A percentile compares a stretch with the other conserved stretches of the same genome.
phyloP scores from a whole-genome alignment of 768 basidiomycete genomes.

The Thelephora aurantiotincta region DNA sequence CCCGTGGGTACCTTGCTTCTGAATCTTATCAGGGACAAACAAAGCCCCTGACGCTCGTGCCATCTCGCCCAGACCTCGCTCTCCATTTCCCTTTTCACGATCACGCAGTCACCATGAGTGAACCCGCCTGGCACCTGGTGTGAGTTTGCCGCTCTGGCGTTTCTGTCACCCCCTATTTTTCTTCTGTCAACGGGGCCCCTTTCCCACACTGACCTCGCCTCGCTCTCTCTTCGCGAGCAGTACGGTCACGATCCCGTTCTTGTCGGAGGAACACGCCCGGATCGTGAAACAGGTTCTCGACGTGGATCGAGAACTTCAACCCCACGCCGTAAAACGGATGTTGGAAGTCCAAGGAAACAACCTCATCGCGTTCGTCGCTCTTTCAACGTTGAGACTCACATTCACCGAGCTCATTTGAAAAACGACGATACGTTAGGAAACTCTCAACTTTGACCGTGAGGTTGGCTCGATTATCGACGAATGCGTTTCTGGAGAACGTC shows the following conservation, averaged over 20 bases:
- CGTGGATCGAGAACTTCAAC: slow-evolving; percentile 78
- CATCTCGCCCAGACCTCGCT: no score
- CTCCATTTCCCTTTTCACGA: no score
- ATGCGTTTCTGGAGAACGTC: slow-evolving; percentile 81
- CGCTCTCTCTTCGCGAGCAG: slow-evolving; percentile 16
- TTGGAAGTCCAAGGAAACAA: slow-evolving; percentile 51
- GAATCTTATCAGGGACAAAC: no score
- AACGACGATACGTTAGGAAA: slow-evolving; percentile 26
- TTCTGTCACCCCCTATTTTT: not conserved
- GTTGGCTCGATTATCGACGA: slow-evolving; percentile 70
- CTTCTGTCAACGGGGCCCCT: not conserved
- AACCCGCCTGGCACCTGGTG: not conserved
- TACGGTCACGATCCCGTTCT: slow-evolving; percentile 67
- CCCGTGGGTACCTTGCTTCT: no score
- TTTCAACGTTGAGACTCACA: not conserved
- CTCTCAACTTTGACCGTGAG: slow-evolving; percentile 73
- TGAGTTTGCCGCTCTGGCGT: not conserved
- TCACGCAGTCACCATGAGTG: no score
- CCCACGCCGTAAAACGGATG: slow-evolving; percentile 62
- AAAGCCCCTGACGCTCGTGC: no score
- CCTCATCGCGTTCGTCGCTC: slow-evolving; percentile 56
- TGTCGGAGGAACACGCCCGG: slow-evolving; percentile 53
- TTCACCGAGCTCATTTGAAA: slow-evolving; percentile 2
- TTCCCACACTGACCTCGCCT: not conserved
- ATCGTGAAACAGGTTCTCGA: slow-evolving; percentile 78